Evolutionary conservation across 208 protist species (phyloP).

Genomic region (Porcisia hertigi): DNA sequence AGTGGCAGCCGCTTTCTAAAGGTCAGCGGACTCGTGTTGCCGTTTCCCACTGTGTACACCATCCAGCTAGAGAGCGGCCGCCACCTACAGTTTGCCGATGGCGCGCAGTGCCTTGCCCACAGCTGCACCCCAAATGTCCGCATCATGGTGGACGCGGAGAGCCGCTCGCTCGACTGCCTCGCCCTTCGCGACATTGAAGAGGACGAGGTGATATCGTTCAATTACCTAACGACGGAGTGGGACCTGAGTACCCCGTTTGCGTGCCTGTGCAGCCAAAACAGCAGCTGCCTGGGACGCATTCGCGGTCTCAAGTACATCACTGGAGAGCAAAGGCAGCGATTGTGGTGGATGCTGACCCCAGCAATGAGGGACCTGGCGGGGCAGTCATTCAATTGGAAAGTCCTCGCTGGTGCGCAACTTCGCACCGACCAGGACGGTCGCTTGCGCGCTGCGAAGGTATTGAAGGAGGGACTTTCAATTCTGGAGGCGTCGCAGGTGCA

Average conservation of each 20-base stretch:
- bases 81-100: conserved; percentile 83
- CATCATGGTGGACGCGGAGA: conserved; percentile 67
- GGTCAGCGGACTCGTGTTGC: conserved; percentile 71
- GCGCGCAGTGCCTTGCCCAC: conserved; percentile 88
- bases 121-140: conserved; percentile 84
- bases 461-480: conserved; percentile 52
- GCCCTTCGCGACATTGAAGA: conserved; percentile 71
- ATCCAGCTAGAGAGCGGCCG: conserved; percentile 64
- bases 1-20: conserved; percentile 73
- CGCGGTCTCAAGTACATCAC: conserved; percentile 70
- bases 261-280: conserved; percentile 58
- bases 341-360: conserved; percentile 75
- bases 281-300: conserved; percentile 68
- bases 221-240: conserved; percentile 91
- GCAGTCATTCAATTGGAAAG: conserved; percentile 45
- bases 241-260: conserved; percentile 86
- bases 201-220: conserved; percentile 85
- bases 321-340: conserved; percentile 48
- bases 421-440: conserved; percentile 46
- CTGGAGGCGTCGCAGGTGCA: conserved; percentile 42
- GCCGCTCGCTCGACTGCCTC: conserved; percentile 60
- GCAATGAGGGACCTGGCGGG: conserved; percentile 64
- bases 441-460: conserved; percentile 48
- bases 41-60: conserved; percentile 83
- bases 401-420: conserved; percentile 50